Evolutionary conservation across 305 asterid species (phyloP), one percentile per base, ranked within the genome.

Genomic region (Plantago lanceolata): DNA sequence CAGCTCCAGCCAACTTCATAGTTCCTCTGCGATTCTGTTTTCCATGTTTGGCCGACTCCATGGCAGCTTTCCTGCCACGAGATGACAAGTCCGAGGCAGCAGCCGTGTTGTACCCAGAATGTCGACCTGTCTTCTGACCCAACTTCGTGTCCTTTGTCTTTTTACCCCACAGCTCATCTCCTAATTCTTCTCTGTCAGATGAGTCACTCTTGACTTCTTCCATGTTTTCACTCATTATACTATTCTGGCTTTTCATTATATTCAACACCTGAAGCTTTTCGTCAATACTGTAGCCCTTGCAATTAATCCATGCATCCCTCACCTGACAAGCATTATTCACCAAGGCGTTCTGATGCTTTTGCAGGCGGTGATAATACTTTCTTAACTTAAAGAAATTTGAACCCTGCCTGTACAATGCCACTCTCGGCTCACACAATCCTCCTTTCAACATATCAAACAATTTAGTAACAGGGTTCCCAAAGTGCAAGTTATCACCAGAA

Each of bases 341-440:
- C 86, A 94, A 82, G 35, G 70, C 61, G 60, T 94, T 85, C 67
- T 94, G 99, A 74, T 94, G 82, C 75, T 79, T 85, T 68, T 82
- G 82, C 79, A 94, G 64, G 72, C 69, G 80, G 75, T 94, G 99
- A 71, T 86, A 94, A 73, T 93, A 95, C 70, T 82, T 80, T 64
- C 86, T 83, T 79, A 77, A 87, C 84, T 82, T 96, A 64, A 90
- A 83, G 81, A 87, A 90, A 71, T 63, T 82, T 75, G 84, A 75
- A 57, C 99, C 99, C 77, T 90, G 96, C 68, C 95, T 81, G 65
- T 94, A 94, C 65, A 90, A 86, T 19, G 97, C 96, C 70, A 88
- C 96, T 81, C 99, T 88, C 2, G 99, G 97, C 75, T 88, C 97
- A 68, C 95, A 89, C 68, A 85, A 65, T 19, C 99, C 99, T 58